Conservation (phyloP, 306 rosid genomes). For the Vigna reflexopilosa region DNA sequence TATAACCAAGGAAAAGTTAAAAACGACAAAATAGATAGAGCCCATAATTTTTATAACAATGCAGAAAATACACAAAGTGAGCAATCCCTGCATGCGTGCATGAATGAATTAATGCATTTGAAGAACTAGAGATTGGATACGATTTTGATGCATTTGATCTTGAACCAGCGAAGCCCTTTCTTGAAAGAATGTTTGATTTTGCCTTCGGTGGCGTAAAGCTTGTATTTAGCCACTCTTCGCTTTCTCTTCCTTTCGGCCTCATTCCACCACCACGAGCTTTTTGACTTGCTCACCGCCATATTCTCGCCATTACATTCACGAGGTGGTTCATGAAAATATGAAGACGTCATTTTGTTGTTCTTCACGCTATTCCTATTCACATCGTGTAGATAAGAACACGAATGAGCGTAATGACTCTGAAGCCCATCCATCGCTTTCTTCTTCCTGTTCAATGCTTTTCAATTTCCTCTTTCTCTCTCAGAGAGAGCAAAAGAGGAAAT, state of each 20-base stretch:
- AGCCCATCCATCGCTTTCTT: constrained; percentile 40
- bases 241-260: constrained; percentile 65
- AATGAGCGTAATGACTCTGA: neutral
- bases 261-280: constrained; percentile 57
- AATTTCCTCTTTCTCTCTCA: constrained; percentile 20
- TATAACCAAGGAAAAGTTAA: no score
- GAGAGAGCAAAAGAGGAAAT: constrained; percentile 33
- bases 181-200: constrained; percentile 60
- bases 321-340: neutral
- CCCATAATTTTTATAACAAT: no score
- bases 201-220: constrained; percentile 56
- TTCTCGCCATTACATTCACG: neutral
- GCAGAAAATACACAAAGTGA: no score
- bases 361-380: neutral
- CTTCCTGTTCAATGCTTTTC: neutral
- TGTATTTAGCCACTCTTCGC: constrained; percentile 60
- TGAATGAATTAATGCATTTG: neutral
- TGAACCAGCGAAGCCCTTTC: constrained; percentile 70
- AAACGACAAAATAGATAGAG: no score
- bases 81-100: no score
- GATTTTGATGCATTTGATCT: constrained; percentile 55
- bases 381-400: neutral
- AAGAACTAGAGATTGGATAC: neutral
- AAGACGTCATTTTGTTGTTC: constrained; percentile 1
- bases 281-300: neutral